Base-by-base conservation (phyloP, 371 early-diverging fungal species). In the Apophysomyces sp. region DNA sequence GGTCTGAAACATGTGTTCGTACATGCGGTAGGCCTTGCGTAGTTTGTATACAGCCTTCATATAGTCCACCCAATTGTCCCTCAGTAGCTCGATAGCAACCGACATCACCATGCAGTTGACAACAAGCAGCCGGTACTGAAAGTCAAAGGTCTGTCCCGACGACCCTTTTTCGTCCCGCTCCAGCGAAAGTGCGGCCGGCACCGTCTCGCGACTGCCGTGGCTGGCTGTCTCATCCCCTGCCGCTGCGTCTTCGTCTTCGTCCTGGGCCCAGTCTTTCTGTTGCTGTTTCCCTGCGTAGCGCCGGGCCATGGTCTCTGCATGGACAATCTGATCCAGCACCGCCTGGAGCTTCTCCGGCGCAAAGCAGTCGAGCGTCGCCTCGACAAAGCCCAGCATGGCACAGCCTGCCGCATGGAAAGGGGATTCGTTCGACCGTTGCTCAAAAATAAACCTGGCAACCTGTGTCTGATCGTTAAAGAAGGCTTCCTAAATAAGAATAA, bases 41-140 rank as follows among this genome's bases (percentile, higher is more conserved):
- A 75, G 54, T 24, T 75, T 72, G 40, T 72, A 75, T 0, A 66
- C 67, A 26, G 72, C 69, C 31, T 69, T 72, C 28, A 75, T 58
- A 28, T 67, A 58, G 26, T 72, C 72, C 8, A 67, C 41, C 76
- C 76, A 75, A 32, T 41, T 72, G 8, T 66, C 63, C 8, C 55
- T 57, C 39, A 72, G 34, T 11, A 75, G 62, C 21, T 75, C 72
- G n/a, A 75, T 54, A 16, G 76, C 65, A 5, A 72, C 69, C 11
- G 61, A 63, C 70, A 75, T 72, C 13, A 75, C 55, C 29, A 65
- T 67, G 15, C 65, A 67, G 29, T 69, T 69, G 0, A 67, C 69
- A 3, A 63, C 58, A 11, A 75, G 34, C 18, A 75, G 37, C 30
- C 65, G 67, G 37, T 63, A 62, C 18, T 73, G 69, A 4, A 60